Percentiles rank a stretch among this genome's conserved stretches.
Evolutionary conservation across 495 filamentous ascomycete species (phyloP).

Genomic region (Lichina pygmaea): DNA sequence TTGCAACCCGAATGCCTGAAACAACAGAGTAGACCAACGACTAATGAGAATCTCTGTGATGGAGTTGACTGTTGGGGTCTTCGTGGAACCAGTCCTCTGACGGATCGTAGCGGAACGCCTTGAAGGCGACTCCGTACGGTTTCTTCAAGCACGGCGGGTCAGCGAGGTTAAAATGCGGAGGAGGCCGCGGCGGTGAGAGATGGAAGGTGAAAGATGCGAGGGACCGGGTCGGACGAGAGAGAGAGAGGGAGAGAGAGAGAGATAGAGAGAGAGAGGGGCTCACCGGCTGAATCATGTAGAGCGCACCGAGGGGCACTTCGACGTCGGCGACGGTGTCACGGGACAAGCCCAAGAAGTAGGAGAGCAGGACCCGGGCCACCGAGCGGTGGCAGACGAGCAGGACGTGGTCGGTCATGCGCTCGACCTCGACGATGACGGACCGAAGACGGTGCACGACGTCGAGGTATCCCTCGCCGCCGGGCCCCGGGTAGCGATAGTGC

Average conservation of each 20-base stretch:
- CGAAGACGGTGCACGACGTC: conserved; percentile 88
- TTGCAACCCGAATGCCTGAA: too few relatives aligned
- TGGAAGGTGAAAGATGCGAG: background rate
- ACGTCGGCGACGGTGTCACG: conserved; percentile 76
- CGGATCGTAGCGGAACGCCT: conserved; percentile 71
- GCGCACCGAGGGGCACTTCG: conserved; percentile 71
- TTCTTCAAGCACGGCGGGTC: conserved; percentile 18
- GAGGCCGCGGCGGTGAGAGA: background rate
- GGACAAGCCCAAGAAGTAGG: conserved; percentile 82
- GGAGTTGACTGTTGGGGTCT: conserved; percentile 46
- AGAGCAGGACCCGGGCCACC: conserved; percentile 70
- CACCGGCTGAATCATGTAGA: conserved; percentile 73
- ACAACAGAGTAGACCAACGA: too few relatives aligned
- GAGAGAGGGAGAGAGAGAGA: background rate
- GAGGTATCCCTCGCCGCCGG: conserved; percentile 85
- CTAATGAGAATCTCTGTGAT: conserved; percentile 8
- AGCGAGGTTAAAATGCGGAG: background rate
- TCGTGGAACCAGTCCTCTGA: conserved; percentile 55
- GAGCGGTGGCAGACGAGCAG: conserved; percentile 75
- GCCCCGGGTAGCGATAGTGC: conserved; percentile 78
- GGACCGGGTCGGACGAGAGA: too few relatives aligned
- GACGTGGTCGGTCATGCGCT: conserved; percentile 88
- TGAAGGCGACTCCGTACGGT: conserved; percentile 91
- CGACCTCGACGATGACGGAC: conserved; percentile 89
- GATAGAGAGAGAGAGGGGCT: background rate